These are phyloP conservation scores for Prosopis cineraria DNA, from an alignment of 306 rosid species.

Conservation along the genomic window DNA sequence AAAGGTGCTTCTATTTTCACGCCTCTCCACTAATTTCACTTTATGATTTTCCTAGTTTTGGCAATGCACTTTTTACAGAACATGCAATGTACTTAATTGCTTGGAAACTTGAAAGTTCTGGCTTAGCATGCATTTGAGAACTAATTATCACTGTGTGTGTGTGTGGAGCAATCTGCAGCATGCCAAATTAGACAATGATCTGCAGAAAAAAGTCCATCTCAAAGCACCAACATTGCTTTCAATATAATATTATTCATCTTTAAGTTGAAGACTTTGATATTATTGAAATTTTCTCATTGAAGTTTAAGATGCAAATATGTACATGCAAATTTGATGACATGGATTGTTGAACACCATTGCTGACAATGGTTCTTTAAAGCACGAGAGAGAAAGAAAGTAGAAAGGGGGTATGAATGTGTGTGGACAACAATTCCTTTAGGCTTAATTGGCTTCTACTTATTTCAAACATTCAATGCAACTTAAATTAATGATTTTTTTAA, in stretches of 20 bases:
- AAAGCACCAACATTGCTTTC: background rate
- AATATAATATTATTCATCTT: background rate
- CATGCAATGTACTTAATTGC: background rate
- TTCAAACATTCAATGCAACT: too few relatives aligned
- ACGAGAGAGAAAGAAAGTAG: too few relatives aligned
- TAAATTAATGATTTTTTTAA: too few relatives aligned
- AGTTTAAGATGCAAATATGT: too few relatives aligned
- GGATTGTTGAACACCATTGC: too few relatives aligned
- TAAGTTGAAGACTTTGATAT: background rate
- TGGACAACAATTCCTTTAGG: too few relatives aligned
- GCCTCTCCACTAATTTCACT: background rate
- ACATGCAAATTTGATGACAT: too few relatives aligned
- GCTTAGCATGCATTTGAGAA: background rate
- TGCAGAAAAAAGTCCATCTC: background rate
- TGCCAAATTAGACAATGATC: background rate
- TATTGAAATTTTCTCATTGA: too few relatives aligned
- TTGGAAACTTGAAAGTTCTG: background rate
- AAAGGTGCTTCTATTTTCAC: slow-evolving; percentile 13
- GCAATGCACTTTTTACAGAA: background rate
- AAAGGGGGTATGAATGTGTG: too few relatives aligned
- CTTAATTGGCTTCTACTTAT: too few relatives aligned
- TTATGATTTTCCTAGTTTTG: background rate
- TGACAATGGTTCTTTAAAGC: too few relatives aligned
- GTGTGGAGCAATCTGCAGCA: too few relatives aligned
- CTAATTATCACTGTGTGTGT: background rate